phyloP scores from a whole-genome alignment of 139 green algal species.

The Asterochloris erici region DNA sequence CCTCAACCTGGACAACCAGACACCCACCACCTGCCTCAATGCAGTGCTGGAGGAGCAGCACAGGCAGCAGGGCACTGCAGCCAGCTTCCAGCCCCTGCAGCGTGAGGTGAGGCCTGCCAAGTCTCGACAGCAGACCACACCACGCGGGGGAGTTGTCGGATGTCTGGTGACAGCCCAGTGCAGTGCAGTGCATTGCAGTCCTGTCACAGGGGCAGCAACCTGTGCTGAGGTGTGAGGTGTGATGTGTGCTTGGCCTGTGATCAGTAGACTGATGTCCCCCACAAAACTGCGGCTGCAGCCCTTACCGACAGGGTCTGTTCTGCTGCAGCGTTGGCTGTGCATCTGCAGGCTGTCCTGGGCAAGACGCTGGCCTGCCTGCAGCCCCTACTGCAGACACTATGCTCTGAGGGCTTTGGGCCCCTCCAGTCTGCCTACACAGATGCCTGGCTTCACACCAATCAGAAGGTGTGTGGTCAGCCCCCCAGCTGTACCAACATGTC shows the following conservation, averaged over 20 bases:
- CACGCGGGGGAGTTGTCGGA: not conserved
- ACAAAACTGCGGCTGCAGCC: too few species aligned
- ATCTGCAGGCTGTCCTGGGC: constrained; percentile 41
- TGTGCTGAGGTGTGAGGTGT: too few species aligned
- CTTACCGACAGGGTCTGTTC: too few species aligned
- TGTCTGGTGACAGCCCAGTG: not conserved
- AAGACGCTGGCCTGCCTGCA: constrained; percentile 52
- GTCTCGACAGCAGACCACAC: not conserved
- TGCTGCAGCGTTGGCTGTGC: not conserved
- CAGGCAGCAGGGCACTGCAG: not conserved
- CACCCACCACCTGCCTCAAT: constrained; percentile 89
- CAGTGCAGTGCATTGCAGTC: not conserved
- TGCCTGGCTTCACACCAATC: constrained; percentile 77
- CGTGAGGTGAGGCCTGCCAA: constrained; percentile 21
- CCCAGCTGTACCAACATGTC: not conserved
- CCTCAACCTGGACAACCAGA: constrained; percentile 86
- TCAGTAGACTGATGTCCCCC: too few species aligned
- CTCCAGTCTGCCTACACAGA: constrained; percentile 66
- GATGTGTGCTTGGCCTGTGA: too few species aligned
- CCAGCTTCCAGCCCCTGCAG: not conserved
- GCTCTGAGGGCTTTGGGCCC: constrained; percentile 54
- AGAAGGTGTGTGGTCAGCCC: constrained; percentile 41
- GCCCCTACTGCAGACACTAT: constrained; percentile 54
- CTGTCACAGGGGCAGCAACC: too few species aligned
- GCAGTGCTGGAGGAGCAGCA: constrained; percentile 46